These are phyloP conservation scores for Fusarium stilboides DNA, from an alignment of 2,329 filamentous ascomycete genomes.

Conservation along the genomic window DNA sequence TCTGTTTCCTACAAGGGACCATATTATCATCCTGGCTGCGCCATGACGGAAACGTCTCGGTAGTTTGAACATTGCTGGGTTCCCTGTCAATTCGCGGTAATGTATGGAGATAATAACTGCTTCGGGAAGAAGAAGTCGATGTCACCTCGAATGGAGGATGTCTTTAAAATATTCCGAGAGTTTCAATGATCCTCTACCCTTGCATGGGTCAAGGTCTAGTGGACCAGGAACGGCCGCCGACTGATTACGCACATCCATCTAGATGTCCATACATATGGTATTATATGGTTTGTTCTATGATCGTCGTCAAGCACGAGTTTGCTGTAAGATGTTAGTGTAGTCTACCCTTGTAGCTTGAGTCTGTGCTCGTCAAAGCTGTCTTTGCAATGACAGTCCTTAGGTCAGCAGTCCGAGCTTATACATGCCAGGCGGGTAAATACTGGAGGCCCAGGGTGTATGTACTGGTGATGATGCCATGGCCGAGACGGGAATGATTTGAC, in stretches of 20 bases:
- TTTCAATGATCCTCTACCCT: slow-evolving; percentile 19
- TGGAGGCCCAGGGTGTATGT: neutral
- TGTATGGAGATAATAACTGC: slow-evolving; percentile 25
- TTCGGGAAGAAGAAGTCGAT: slow-evolving; percentile 19
- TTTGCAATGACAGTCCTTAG: neutral
- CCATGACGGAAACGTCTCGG: slow-evolving; percentile 22
- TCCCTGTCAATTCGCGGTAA: slow-evolving; percentile 15
- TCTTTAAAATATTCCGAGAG: slow-evolving; percentile 23
- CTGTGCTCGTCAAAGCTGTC: neutral
- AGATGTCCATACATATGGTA: no score
- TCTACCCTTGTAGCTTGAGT: neutral
- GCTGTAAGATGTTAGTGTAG: neutral
- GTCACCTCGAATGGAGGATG: slow-evolving; percentile 20
- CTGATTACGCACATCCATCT: neutral
- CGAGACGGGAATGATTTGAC: neutral
- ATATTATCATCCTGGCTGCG: neutral
- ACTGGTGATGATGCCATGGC: neutral
- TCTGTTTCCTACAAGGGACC: slow-evolving; percentile 13
- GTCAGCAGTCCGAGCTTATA: neutral
- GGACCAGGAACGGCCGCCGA: slow-evolving; percentile 23
- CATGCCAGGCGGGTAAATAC: neutral
- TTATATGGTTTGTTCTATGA: no score
- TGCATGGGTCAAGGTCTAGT: slow-evolving; percentile 1
- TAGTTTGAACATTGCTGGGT: slow-evolving; percentile 8
- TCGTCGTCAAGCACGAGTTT: no score